Percentiles rank a stretch among this genome's conserved stretches.
These are phyloP conservation scores for Hymenoscyphus albidus DNA, from an alignment of 2,329 filamentous ascomycete genomes.

Conservation along the genomic window DNA sequence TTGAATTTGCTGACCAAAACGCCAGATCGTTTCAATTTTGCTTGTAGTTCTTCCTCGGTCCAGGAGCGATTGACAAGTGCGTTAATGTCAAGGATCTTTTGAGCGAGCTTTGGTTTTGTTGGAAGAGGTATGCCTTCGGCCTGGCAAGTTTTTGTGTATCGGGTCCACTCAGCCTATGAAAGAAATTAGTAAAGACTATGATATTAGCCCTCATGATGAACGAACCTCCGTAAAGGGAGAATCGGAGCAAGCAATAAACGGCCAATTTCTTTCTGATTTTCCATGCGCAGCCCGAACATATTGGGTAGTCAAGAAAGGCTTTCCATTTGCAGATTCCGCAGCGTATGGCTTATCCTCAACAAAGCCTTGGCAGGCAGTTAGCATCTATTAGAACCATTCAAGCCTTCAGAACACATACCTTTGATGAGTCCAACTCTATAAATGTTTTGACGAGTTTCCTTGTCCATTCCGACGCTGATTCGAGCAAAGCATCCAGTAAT, in stretches of 20 bases:
- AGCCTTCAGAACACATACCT: constrained; percentile 48
- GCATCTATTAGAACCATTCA: constrained; percentile 11
- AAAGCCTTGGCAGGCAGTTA: constrained; percentile 56
- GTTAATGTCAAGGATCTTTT: constrained; percentile 80
- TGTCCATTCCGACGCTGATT: constrained; percentile 76
- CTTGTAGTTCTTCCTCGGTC: constrained; percentile 77
- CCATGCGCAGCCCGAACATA: constrained; percentile 81
- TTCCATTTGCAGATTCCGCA: constrained; percentile 69
- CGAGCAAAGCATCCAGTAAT: constrained; percentile 83
- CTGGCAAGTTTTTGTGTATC: constrained; percentile 71
- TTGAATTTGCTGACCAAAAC: constrained; percentile 63
- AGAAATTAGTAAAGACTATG: constrained; percentile 14
- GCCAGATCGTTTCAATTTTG: constrained; percentile 70
- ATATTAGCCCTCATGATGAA: constrained; percentile 9
- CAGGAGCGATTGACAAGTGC: constrained; percentile 73
- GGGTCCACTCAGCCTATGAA: constrained; percentile 68
- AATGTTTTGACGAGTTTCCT: constrained; percentile 65
- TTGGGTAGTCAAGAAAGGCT: constrained; percentile 77
- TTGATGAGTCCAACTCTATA: constrained; percentile 91
- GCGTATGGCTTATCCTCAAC: constrained; percentile 77
- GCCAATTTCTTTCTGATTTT: constrained; percentile 77
- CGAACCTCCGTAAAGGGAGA: constrained; percentile 75
- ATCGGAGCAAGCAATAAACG: constrained; percentile 88
- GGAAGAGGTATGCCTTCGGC: constrained; percentile 71
- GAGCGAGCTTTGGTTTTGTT: constrained; percentile 62